Conservation (phyloP, 2,329 filamentous ascomycete genomes). For the Alternaria alternata region DNA sequence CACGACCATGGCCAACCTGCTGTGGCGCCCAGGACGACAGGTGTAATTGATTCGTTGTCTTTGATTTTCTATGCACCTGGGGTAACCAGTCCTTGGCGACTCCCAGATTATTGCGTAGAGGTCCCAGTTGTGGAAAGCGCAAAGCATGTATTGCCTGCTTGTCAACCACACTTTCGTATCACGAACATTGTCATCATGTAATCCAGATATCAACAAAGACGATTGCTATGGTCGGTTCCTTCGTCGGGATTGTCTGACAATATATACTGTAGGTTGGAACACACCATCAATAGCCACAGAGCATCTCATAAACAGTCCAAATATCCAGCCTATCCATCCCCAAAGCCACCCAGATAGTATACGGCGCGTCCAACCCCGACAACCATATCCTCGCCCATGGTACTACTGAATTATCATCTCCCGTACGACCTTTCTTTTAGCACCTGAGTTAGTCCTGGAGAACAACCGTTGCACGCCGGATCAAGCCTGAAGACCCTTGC, state of each 20-base stretch:
- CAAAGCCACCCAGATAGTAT: neutral
- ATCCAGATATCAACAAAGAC: neutral
- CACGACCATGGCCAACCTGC: neutral
- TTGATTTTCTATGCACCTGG: too few relatives aligned
- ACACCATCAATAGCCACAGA: neutral
- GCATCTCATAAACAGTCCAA: neutral
- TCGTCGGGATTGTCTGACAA: neutral
- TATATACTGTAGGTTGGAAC: neutral
- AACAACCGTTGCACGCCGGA: neutral
- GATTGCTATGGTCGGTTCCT: neutral
- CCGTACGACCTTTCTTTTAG: neutral
- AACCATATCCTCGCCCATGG: neutral
- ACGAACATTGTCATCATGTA: neutral
- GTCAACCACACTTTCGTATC: neutral
- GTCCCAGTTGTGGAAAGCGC: too few relatives aligned
- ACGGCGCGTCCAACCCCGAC: neutral
- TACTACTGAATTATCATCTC: neutral
- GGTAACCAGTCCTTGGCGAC: too few relatives aligned
- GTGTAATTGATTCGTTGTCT: neutral
- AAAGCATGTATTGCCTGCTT: neutral
- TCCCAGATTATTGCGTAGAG: too few relatives aligned
- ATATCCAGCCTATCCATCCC: neutral
- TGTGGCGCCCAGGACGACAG: neutral
- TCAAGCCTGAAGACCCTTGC: constrained; percentile 22
- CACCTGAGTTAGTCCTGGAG: neutral